These are phyloP conservation scores for Peronospora belbahrii DNA, from an alignment of 352 stramenopile species.

Conservation along the genomic window DNA sequence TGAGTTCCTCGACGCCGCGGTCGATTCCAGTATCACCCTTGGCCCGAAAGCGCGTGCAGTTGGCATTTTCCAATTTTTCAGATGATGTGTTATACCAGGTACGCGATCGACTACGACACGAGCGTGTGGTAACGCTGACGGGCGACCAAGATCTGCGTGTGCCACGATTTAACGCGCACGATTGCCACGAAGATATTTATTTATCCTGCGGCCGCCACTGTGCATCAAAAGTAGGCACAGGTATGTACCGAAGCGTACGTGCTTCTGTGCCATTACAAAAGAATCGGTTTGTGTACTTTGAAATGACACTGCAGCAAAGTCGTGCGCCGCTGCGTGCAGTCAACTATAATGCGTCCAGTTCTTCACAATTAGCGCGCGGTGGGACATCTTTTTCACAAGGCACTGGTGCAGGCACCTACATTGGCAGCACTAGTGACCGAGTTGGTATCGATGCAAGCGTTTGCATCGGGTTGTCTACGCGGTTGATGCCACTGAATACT, in stretches of 20 bases:
- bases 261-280: constrained; percentile 48
- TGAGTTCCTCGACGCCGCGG: constrained; percentile 54
- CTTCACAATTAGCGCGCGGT: constrained; percentile 5
- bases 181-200: constrained; percentile 82
- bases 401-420: background rate
- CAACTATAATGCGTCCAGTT: constrained; percentile 10
- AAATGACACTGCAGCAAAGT: constrained; percentile 66
- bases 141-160: constrained; percentile 48
- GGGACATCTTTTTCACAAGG: constrained; percentile 1
- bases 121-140: constrained; percentile 62
- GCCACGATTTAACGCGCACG: constrained; percentile 66
- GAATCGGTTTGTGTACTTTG: constrained; percentile 80
- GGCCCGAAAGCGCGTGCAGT: constrained; percentile 58
- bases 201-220: constrained; percentile 80
- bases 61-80: constrained; percentile 77
- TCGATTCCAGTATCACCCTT: constrained; percentile 80
- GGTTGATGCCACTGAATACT: constrained; percentile 69
- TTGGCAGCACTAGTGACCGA: constrained; percentile 8
- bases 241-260: constrained; percentile 79
- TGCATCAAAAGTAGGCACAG: constrained; percentile 58
- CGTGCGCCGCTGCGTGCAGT: constrained; percentile 23
- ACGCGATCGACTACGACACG: constrained; percentile 63
- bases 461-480: constrained; percentile 72
- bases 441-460: constrained; percentile 50
- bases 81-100: constrained; percentile 81